phyloP scores from a whole-genome alignment of 1,284 basidiomycete species.

The Papiliotrema laurentii region DNA sequence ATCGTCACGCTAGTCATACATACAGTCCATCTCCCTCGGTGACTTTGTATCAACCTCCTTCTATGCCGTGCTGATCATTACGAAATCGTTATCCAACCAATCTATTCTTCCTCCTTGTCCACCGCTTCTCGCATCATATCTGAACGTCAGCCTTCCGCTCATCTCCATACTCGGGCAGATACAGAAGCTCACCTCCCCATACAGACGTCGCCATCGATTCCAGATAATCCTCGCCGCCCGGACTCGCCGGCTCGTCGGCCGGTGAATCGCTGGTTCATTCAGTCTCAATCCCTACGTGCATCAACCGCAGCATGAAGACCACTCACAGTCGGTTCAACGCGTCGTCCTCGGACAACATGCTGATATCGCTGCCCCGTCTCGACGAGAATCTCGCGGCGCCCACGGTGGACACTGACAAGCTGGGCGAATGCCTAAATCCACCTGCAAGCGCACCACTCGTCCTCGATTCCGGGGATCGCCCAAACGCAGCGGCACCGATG shows the following conservation, averaged over 20 bases:
- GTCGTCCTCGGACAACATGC: conserved; percentile 33
- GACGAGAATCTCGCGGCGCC: conserved; percentile 7
- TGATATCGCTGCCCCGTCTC: conserved; percentile 6
- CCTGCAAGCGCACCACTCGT: neutral
- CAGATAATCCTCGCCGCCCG: conserved; percentile 25
- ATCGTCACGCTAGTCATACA: no score
- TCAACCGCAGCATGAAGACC: conserved; percentile 11
- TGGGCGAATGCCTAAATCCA: conserved; percentile 4
- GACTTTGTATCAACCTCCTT: no score
- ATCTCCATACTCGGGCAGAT: neutral
- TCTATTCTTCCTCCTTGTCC: conserved; percentile 25
- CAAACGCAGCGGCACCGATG: no score
- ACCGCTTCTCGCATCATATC: conserved; percentile 47
- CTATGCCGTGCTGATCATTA: no score
- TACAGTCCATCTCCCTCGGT: no score
- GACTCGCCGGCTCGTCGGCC: conserved; percentile 3
- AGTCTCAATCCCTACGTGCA: conserved; percentile 3
- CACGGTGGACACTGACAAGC: neutral
- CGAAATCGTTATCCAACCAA: neutral
- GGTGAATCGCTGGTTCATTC: conserved; percentile 5
- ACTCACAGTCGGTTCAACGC: conserved; percentile 26
- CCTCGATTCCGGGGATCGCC: no score
- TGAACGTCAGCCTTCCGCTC: conserved; percentile 8
- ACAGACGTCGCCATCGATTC: conserved; percentile 32
- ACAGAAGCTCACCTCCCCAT: conserved; percentile 41